A percentile compares a stretch with the other conserved stretches of the same genome.
Conservation (phyloP, 2,329 filamentous ascomycete genomes). For the Colletotrichum caudatum region DNA sequence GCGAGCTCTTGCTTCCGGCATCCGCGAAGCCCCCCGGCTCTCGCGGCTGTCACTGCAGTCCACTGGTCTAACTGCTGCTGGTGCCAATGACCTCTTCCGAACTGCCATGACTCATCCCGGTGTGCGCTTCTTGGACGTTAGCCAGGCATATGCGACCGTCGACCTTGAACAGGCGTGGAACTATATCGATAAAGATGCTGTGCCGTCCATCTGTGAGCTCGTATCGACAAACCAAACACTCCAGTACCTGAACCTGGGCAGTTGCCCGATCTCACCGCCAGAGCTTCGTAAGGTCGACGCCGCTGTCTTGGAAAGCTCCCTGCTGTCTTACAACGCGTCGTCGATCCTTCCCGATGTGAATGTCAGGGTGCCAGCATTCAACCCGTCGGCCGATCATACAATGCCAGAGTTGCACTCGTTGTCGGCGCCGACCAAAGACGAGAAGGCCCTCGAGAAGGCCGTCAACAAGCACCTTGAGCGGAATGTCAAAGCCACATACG, state of each 20-base stretch:
- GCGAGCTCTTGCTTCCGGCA: conserved; percentile 48
- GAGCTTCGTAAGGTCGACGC: conserved; percentile 47
- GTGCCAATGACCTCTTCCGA: conserved; percentile 53
- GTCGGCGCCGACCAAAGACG: conserved; percentile 20
- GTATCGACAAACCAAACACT: conserved; percentile 50
- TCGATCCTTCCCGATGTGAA: conserved; percentile 52
- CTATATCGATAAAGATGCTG: conserved; percentile 56
- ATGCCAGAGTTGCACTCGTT: conserved; percentile 29
- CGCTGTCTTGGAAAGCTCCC: conserved; percentile 48
- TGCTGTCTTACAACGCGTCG: conserved; percentile 54
- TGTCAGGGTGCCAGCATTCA: conserved; percentile 45
- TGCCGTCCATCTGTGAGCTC: conserved; percentile 51
- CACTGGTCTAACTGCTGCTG: conserved; percentile 56
- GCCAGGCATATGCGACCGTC: conserved; percentile 60
- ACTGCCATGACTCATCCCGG: conserved; percentile 51
- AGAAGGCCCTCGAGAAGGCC: conserved; percentile 45
- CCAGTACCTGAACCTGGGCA: conserved; percentile 57
- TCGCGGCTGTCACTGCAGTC: conserved; percentile 57
- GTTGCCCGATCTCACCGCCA: conserved; percentile 51
- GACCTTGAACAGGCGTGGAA: conserved; percentile 61
- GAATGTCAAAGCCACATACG: conserved; percentile 51
- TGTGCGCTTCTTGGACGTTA: conserved; percentile 56
- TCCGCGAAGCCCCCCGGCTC: conserved; percentile 51
- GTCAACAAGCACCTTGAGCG: conserved; percentile 49
- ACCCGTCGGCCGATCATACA: conserved; percentile 44